Percentiles rank a stretch among this genome's conserved stretches.
Conservation (phyloP, 1,284 basidiomycete species). For the Tremellales sp. region DNA sequence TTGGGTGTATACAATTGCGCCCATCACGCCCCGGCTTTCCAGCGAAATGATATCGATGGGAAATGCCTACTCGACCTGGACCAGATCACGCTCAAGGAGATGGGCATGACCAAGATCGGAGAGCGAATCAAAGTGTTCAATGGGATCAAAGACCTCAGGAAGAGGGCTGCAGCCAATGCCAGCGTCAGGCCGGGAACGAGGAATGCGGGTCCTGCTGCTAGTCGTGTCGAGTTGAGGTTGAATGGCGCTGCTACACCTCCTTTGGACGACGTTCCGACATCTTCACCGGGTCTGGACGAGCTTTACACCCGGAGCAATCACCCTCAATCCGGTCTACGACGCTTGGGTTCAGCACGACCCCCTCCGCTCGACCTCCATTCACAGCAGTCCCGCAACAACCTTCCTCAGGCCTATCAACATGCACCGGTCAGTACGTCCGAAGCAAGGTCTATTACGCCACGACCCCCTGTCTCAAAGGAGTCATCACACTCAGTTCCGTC, state of each 20-base stretch:
- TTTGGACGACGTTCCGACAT: constrained; percentile 1
- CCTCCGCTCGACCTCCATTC: constrained; percentile 34
- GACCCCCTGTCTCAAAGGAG: constrained; percentile 5
- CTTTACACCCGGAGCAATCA: neutral
- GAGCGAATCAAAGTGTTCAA: constrained; percentile 80
- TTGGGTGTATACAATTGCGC: constrained; percentile 56
- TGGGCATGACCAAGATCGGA: constrained; percentile 80
- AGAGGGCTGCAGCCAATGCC: constrained; percentile 32
- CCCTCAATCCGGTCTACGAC: constrained; percentile 7
- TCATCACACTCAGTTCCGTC: constrained; percentile 2
- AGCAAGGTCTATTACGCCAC: constrained; percentile 12
- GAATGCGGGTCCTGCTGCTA: neutral
- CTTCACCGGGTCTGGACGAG: neutral
- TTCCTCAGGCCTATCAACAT: constrained; percentile 31
- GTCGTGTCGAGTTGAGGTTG: constrained; percentile 18
- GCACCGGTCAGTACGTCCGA: neutral
- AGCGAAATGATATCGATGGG: constrained; percentile 79
- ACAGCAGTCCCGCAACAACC: constrained; percentile 13
- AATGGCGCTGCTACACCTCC: constrained; percentile 23
- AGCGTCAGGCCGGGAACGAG: neutral
- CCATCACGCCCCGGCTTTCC: constrained; percentile 66
- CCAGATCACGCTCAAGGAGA: constrained; percentile 76
- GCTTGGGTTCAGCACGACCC: constrained; percentile 29
- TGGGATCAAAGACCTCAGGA: constrained; percentile 73
- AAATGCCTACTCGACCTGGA: constrained; percentile 85